Conservation (phyloP, 2,329 filamentous ascomycete species). For the Metarhizium sp. region DNA sequence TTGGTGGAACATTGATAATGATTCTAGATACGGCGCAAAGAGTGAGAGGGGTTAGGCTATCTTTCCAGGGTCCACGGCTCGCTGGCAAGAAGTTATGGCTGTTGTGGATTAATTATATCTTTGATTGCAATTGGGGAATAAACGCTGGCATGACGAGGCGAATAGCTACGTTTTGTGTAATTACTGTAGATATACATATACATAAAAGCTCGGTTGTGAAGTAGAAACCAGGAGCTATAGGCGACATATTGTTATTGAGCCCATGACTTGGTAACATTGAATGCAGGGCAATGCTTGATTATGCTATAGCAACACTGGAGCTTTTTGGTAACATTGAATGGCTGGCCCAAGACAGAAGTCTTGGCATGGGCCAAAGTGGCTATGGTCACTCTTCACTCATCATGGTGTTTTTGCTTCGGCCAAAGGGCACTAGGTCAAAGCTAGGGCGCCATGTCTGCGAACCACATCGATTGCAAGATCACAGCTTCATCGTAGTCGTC, state of each 20-base stretch:
- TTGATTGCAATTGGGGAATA: background rate
- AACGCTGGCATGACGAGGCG: conserved; percentile 11
- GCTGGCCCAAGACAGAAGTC: background rate
- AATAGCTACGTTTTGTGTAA: conserved; percentile 1
- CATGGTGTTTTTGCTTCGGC: background rate
- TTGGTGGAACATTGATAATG: conserved; percentile 8
- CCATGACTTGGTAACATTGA: background rate
- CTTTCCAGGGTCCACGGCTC: conserved; percentile 27
- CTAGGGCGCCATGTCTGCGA: background rate
- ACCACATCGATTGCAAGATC: background rate
- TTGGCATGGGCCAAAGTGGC: background rate
- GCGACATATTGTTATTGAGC: background rate
- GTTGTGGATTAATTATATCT: background rate
- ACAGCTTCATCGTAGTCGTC: too few species aligned
- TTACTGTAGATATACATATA: background rate
- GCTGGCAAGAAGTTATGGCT: conserved; percentile 3
- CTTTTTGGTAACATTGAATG: background rate
- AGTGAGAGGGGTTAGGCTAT: conserved; percentile 42
- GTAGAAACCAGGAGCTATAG: background rate
- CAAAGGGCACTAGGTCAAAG: background rate
- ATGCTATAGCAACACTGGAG: too few species aligned
- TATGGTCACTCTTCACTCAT: background rate
- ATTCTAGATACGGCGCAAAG: background rate
- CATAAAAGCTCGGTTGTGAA: background rate
- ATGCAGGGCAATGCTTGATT: background rate